A percentile compares a stretch with the other conserved stretches of the same genome.
phyloP scores from a whole-genome alignment of 2,329 filamentous ascomycete genomes.

The Decorospora gaudefroyi region DNA sequence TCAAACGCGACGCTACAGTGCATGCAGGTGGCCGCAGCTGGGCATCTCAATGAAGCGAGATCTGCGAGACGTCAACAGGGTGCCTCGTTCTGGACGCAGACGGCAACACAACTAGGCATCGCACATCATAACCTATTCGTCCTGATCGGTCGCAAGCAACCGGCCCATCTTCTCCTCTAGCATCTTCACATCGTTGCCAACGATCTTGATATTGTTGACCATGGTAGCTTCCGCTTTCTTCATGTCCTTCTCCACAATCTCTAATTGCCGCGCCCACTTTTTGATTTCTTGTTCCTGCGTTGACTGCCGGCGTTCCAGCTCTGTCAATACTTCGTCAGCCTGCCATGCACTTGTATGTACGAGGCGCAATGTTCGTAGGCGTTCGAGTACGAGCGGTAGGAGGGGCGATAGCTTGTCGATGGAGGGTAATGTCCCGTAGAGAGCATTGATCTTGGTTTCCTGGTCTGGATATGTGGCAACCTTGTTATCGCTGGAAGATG shows the following conservation, averaged over 20 bases:
- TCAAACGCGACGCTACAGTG: not conserved
- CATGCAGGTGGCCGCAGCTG: not conserved
- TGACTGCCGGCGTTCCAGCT: slow-evolving; percentile 76
- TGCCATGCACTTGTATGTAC: slow-evolving; percentile 87
- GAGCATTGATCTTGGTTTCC: slow-evolving; percentile 82
- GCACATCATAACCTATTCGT: slow-evolving; percentile 4
- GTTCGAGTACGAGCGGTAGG: slow-evolving; percentile 81
- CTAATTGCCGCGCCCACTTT: slow-evolving; percentile 81
- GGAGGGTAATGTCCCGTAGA: slow-evolving; percentile 85
- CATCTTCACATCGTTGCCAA: slow-evolving; percentile 86
- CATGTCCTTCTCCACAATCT: slow-evolving; percentile 77
- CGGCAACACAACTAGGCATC: not conserved
- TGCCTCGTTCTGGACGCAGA: too few relatives aligned
- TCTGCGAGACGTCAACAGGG: slow-evolving; percentile 1
- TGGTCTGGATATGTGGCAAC: slow-evolving; percentile 65
- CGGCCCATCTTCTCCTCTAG: slow-evolving; percentile 74
- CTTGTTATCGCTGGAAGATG: slow-evolving; percentile 17
- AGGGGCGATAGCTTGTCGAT: slow-evolving; percentile 86
- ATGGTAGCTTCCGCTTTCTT: slow-evolving; percentile 70
- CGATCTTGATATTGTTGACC: slow-evolving; percentile 78
- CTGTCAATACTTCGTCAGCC: slow-evolving; percentile 75
- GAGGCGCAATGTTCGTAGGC: slow-evolving; percentile 78
- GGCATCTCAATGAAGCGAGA: slow-evolving; percentile 1
- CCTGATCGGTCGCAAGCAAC: slow-evolving; percentile 19
- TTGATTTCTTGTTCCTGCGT: slow-evolving; percentile 84